Base-by-base conservation (phyloP, 1,139 yeast genomes). In the Zhuliangozyma blackwelliae region DNA sequence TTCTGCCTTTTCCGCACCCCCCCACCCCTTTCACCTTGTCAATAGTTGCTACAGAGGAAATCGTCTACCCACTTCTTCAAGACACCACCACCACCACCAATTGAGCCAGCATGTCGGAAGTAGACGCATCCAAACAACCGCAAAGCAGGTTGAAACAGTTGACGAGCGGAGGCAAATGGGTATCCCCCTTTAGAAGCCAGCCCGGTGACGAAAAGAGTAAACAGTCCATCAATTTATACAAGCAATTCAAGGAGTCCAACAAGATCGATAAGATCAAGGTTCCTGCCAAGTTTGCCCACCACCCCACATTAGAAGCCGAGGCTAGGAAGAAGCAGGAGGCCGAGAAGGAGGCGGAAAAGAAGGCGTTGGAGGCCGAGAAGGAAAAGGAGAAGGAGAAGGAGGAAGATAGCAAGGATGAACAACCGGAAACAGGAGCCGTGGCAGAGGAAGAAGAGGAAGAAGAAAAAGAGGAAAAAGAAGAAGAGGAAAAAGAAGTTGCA, bases 111-210 rank as follows among this genome's bases (percentile, higher is more conserved):
- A 22, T 22, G 23, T 22, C 23, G 3, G 23, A 22, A 7, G 10
- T 22, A 22, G 23, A 9, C 4, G 16, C 16, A 9, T 22, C 23
- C 3, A 22, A 22, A 9, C 23, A 22, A 9, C 23, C 7, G 23
- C 23, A 22, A 22, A 48, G 48, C 40, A 57, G 58, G 43, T 64
- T 69, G 51, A 68, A 68, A 52, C 56, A 65, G 49, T 62, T 67
- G 55, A 54, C 72, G 13, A 48, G 63, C 27, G 57, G 63, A 31
- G 56, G 62, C 21, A 52, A 61, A 6, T 75, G 80, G 80, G 67
- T 70, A 10, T 73, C 80, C 6, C 80, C 80, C 7, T 75, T 75
- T 45, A 68, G 81, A 54, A 51, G 56, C 25, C 46, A 55, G 27
- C 39, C 51, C 16, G 40, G 38, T 40, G 37, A 29, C 19, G 38